Conservation (phyloP, 2,329 filamentous ascomycete species). For the Colletotrichum sp. region DNA sequence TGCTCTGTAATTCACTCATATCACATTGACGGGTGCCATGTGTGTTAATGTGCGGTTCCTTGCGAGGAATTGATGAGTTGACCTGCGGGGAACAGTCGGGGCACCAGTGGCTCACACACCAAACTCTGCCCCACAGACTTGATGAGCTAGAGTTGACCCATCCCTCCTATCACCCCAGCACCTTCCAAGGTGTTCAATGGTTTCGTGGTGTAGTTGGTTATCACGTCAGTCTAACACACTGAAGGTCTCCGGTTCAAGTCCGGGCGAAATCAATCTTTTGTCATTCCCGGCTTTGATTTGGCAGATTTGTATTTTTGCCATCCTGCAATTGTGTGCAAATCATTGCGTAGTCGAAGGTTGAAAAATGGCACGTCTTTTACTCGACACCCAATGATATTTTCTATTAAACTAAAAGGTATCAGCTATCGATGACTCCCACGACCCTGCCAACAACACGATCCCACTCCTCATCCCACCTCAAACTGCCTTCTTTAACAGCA, state of each 20-base stretch:
- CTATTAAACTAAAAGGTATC: not conserved
- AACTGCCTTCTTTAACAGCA: slow-evolving; percentile 73
- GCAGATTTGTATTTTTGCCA: not conserved
- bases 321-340: not conserved
- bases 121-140: fast-evolving
- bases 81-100: no score
- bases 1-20: not conserved
- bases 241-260: slow-evolving; percentile 29
- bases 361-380: no score
- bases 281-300: not conserved
- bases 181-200: not conserved
- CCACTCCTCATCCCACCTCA: slow-evolving; percentile 95
- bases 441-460: slow-evolving; percentile 78
- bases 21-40: no score
- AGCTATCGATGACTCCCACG: slow-evolving; percentile 54
- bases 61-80: no score
- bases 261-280: slow-evolving; percentile 20
- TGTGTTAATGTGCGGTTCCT: no score
- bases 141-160: fast-evolving
- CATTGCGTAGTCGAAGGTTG: no score
- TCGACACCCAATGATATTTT: no score
- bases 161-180: not conserved
- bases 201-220: slow-evolving; percentile 46
- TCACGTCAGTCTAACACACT: slow-evolving; percentile 53
- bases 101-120: not conserved